A percentile compares a stretch with the other conserved stretches of the same genome.
Evolutionary conservation across 768 basidiomycete species (phyloP).

Genomic region (Ephemerocybe angulata): DNA sequence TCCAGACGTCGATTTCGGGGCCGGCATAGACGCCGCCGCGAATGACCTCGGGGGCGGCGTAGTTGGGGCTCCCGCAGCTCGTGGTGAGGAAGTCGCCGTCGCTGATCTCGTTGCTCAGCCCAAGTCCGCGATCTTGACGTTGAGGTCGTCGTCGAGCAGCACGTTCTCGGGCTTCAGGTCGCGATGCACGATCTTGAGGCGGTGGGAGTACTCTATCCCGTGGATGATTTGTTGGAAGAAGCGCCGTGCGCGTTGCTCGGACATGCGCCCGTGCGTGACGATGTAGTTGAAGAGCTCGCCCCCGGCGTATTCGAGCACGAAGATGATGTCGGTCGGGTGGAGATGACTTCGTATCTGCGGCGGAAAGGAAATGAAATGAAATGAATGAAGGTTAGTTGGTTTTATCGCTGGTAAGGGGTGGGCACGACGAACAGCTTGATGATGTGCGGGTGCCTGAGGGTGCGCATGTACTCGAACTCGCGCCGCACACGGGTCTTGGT

Average conservation of each 20-base stretch:
- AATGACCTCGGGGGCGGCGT: constrained; percentile 98
- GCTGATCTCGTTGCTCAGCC: constrained; percentile 90
- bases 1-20: constrained; percentile 99
- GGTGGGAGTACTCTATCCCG: constrained; percentile 95
- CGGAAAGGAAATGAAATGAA: too few relatives aligned
- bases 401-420: constrained; percentile 10
- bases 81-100: constrained; percentile 97
- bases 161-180: constrained; percentile 98
- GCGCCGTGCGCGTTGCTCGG: constrained; percentile 78
- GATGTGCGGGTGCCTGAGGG: constrained; percentile 93
- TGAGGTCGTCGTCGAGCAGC: constrained; percentile 76
- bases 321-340: constrained; percentile 96
- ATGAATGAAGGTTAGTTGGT: constrained; percentile 14
- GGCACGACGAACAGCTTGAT: constrained; percentile 78
- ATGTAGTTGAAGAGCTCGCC: constrained; percentile 99
- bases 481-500: constrained; percentile 90
- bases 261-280: constrained; percentile 89
- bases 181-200: constrained; percentile 95
- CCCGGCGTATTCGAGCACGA: constrained; percentile 94
- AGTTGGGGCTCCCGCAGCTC: constrained; percentile 97
- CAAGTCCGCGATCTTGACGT: constrained; percentile 99
- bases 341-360: constrained; percentile 82
- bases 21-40: constrained; percentile 93
- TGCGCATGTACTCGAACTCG: constrained; percentile 96
- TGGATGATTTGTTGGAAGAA: constrained; percentile 99